Evolutionary conservation across 768 basidiomycete genomes (phyloP).

Genomic region (Wakefieldia striispora): DNA sequence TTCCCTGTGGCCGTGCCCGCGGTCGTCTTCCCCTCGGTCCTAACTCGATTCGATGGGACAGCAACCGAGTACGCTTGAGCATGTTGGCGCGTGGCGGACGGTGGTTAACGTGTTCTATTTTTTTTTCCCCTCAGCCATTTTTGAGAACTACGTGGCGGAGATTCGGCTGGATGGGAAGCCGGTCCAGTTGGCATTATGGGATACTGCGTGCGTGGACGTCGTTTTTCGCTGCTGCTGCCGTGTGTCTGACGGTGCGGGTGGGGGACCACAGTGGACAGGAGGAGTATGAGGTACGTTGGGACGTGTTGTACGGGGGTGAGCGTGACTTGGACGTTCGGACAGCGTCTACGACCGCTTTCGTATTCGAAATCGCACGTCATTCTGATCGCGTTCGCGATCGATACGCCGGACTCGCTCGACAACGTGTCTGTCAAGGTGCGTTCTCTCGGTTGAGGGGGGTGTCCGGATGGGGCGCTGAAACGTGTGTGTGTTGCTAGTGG

Average conservation of each 20-base stretch:
- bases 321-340: background rate
- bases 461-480: background rate
- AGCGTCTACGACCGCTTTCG: conserved; percentile 94
- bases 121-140: conserved; percentile 70
- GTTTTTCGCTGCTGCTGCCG: no score
- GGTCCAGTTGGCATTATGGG: conserved; percentile 96
- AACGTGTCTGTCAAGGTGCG: conserved; percentile 89
- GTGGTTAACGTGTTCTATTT: background rate
- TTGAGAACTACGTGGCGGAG: conserved; percentile 99
- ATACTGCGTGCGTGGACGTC: conserved; percentile 99
- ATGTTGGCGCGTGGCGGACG: no score
- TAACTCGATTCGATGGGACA: conserved; percentile 16
- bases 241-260: background rate
- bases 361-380: conserved; percentile 99
- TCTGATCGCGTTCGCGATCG: conserved; percentile 94
- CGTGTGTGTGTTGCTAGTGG: conserved; percentile 70
- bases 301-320: background rate
- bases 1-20: no score
- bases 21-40: background rate
- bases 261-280: conserved; percentile 91
- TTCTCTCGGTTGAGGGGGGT: background rate
- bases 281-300: conserved; percentile 87
- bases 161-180: conserved; percentile 97
- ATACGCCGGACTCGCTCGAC: conserved; percentile 94
- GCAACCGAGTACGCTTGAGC: conserved; percentile 55